Percentiles rank a stretch among this genome's conserved stretches.
Evolutionary conservation across 805 yeast species (phyloP).

Genomic region (Dipodascus geniculatus): DNA sequence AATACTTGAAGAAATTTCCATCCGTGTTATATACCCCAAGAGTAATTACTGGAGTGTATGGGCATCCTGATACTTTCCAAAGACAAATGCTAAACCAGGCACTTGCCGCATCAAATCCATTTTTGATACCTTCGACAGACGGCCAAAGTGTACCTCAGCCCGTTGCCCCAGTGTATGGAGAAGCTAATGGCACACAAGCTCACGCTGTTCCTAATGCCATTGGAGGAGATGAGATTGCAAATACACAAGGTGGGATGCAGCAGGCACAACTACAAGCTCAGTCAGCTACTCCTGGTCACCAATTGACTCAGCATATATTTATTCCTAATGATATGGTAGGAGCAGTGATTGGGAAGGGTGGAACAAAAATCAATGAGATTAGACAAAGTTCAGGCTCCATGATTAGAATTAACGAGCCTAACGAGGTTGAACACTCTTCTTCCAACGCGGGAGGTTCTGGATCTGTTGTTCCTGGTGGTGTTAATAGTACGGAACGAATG

Average conservation of each 20-base stretch:
- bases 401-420: slow-evolving; percentile 49
- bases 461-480: slow-evolving; percentile 1
- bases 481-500: slow-evolving; percentile 13
- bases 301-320: slow-evolving; percentile 49
- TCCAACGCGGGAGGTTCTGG: slow-evolving; percentile 10
- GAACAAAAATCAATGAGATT: slow-evolving; percentile 68
- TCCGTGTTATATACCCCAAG: slow-evolving; percentile 9
- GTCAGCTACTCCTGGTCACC: background rate
- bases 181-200: background rate
- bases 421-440: background rate
- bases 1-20: background rate
- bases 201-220: slow-evolving; percentile 4
- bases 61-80: slow-evolving; percentile 15
- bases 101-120: slow-evolving; percentile 8
- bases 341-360: slow-evolving; percentile 76
- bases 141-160: slow-evolving; percentile 4
- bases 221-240: slow-evolving; percentile 3
- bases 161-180: slow-evolving; percentile 3
- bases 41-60: slow-evolving; percentile 12
- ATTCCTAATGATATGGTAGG: slow-evolving; percentile 77
- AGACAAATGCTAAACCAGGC: slow-evolving; percentile 11
- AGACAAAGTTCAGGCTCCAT: slow-evolving; percentile 65
- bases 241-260: background rate
- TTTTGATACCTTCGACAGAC: slow-evolving; percentile 5
- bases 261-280: slow-evolving; percentile 7